Evolutionary conservation across 2,329 filamentous ascomycete genomes (phyloP).

Genomic region (Penicillium sp.): DNA sequence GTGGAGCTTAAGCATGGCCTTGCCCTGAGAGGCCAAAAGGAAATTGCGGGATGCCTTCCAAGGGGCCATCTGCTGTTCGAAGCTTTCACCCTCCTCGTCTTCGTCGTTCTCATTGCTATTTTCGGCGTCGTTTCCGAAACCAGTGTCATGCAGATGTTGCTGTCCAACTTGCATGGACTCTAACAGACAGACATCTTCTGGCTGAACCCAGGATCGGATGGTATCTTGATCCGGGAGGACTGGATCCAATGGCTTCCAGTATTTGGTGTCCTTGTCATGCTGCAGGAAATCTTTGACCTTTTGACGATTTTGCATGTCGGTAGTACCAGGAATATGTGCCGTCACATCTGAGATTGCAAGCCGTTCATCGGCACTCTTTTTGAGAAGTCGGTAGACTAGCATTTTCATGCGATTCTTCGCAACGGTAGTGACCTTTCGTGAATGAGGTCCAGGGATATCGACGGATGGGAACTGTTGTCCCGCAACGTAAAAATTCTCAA

Average conservation of each 20-base stretch:
- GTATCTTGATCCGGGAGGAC: conserved; percentile 69
- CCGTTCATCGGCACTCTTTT: conserved; percentile 63
- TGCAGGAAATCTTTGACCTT: conserved; percentile 95
- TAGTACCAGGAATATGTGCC: conserved; percentile 84
- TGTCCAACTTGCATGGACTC: conserved; percentile 96
- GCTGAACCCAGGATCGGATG: conserved; percentile 83
- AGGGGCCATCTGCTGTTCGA: conserved; percentile 84
- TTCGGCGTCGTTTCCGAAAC: conserved; percentile 66
- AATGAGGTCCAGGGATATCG: conserved; percentile 89
- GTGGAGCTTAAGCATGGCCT: conserved; percentile 93
- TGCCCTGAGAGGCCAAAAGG: conserved; percentile 83
- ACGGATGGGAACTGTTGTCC: conserved; percentile 89
- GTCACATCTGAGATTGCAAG: conserved; percentile 80
- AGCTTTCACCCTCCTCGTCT: conserved; percentile 64
- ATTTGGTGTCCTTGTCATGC: conserved; percentile 81
- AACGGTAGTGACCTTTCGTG: conserved; percentile 91
- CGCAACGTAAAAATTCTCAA: conserved; percentile 85
- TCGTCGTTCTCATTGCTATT: conserved; percentile 60
- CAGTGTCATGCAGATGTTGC: conserved; percentile 84
- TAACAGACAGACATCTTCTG: conserved; percentile 88
- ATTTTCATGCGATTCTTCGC: conserved; percentile 95
- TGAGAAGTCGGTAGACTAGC: conserved; percentile 83
- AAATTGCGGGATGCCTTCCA: conserved; percentile 98
- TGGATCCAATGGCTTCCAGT: conserved; percentile 75
- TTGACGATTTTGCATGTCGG: conserved; percentile 89